These are phyloP conservation scores for Lophium mytilinum DNA, from an alignment of 495 filamentous ascomycete species.

Conservation along the genomic window DNA sequence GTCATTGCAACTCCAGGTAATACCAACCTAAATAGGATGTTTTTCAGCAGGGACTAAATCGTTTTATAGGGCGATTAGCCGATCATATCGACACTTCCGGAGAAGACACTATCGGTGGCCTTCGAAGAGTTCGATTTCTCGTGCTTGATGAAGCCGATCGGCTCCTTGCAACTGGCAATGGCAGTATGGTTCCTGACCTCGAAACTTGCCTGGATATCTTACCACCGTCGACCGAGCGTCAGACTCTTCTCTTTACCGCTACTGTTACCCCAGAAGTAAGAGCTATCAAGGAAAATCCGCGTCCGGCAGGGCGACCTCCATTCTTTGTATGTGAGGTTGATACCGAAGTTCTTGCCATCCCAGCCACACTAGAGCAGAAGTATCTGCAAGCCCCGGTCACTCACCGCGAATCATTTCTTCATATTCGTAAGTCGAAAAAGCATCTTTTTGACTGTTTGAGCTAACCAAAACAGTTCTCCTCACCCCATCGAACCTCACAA, in stretches of 20 bases:
- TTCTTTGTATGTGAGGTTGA: conserved; percentile 85
- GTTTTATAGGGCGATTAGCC: conserved; percentile 53
- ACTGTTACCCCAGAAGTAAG: conserved; percentile 91
- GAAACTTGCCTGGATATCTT: conserved; percentile 76
- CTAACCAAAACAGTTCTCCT: neutral
- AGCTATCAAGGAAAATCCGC: conserved; percentile 66
- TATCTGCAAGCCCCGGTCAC: conserved; percentile 82
- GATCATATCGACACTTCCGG: conserved; percentile 90
- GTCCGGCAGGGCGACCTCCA: conserved; percentile 56
- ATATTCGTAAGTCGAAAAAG: conserved; percentile 47
- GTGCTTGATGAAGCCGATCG: conserved; percentile 96
- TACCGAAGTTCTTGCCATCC: conserved; percentile 63
- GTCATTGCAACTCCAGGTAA: conserved; percentile 86
- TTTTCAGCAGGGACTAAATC: neutral
- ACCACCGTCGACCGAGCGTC: conserved; percentile 62
- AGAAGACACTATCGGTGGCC: conserved; percentile 73
- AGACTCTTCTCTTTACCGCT: conserved; percentile 93
- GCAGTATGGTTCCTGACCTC: conserved; percentile 89
- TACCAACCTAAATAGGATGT: neutral
- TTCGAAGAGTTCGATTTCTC: conserved; percentile 70
- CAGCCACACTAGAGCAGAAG: conserved; percentile 69
- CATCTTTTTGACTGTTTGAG: no score
- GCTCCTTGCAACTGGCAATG: conserved; percentile 63
- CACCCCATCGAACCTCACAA: conserved; percentile 52
- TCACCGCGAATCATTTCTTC: conserved; percentile 87